Conservation (phyloP, 2,329 filamentous ascomycete genomes). For the Sporothrix globosa region DNA sequence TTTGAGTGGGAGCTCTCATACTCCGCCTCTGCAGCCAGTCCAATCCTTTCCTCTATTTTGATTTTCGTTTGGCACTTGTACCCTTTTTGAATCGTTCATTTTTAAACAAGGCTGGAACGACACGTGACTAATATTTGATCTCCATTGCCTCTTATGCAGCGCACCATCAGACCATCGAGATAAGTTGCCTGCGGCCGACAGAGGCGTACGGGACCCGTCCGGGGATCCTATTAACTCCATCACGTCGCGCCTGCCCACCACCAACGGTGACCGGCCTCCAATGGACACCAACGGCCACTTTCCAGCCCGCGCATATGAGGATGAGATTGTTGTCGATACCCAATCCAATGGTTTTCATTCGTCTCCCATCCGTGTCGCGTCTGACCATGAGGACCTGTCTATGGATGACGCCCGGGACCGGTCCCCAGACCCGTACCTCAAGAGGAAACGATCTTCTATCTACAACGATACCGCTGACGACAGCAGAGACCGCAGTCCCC, state of each 20-base stretch:
- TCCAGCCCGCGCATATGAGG: constrained; percentile 49
- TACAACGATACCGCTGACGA: constrained; percentile 56
- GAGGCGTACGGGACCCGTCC: constrained; percentile 23
- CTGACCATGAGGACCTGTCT: constrained; percentile 50
- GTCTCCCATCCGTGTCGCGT: constrained; percentile 43
- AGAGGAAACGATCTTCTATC: constrained; percentile 59
- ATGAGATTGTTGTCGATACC: constrained; percentile 58
- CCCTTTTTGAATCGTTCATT: background rate
- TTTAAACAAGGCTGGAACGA: constrained; percentile 21
- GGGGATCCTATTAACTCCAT: constrained; percentile 46
- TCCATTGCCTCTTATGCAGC: constrained; percentile 1
- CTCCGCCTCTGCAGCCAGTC: background rate
- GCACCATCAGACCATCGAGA: constrained; percentile 22
- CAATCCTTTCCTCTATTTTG: too few relatives aligned
- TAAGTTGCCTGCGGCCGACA: constrained; percentile 26
- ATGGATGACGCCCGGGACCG: constrained; percentile 50
- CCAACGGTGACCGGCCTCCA: constrained; percentile 39
- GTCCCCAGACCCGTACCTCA: constrained; percentile 50
- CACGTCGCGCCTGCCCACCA: constrained; percentile 32
- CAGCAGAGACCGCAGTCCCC: constrained; percentile 34
- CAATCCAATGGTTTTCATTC: constrained; percentile 48
- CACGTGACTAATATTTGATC: constrained; percentile 22
- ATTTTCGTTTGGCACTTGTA: background rate
- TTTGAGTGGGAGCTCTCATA: background rate
- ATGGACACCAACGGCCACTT: constrained; percentile 41